Evolutionary conservation across 2,329 filamentous ascomycete genomes (phyloP).

Genomic region (Aureobasidium namibiae): DNA sequence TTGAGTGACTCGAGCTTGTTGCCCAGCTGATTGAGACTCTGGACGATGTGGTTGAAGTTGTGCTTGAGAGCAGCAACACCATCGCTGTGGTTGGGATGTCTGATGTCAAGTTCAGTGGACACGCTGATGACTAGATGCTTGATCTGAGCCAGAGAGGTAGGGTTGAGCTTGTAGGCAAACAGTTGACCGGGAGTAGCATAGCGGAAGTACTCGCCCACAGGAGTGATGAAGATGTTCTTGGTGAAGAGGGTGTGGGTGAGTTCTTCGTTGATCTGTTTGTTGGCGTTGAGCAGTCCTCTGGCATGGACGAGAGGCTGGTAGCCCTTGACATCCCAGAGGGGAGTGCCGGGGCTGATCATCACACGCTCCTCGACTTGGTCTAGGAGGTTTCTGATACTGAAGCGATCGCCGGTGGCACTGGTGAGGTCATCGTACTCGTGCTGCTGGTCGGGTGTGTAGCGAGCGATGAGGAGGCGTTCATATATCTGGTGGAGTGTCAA

Average conservation of each 20-base stretch:
- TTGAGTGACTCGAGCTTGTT: not conserved
- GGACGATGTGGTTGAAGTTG: constrained; percentile 5
- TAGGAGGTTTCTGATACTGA: not conserved
- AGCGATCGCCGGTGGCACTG: not conserved
- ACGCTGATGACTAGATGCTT: not conserved
- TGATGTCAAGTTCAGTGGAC: not conserved
- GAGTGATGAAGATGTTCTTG: not conserved
- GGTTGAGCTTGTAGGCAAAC: not conserved
- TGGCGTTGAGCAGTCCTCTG: not conserved
- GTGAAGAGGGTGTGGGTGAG: not conserved
- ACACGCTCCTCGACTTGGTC: not conserved
- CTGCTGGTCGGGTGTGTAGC: not conserved
- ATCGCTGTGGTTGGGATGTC: not conserved
- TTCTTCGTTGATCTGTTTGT: constrained; percentile 4
- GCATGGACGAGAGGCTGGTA: not conserved
- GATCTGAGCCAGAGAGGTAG: not conserved
- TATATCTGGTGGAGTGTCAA: not conserved
- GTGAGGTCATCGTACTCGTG: not conserved
- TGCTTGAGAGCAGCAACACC: constrained; percentile 1
- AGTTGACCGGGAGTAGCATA: not conserved
- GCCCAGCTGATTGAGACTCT: not conserved
- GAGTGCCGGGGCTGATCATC: not conserved
- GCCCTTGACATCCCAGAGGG: not conserved
- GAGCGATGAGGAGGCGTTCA: not conserved
- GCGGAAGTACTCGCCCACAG: not conserved